Base-by-base conservation (phyloP, 1,284 basidiomycete genomes). In the Naganishia sp. region DNA sequence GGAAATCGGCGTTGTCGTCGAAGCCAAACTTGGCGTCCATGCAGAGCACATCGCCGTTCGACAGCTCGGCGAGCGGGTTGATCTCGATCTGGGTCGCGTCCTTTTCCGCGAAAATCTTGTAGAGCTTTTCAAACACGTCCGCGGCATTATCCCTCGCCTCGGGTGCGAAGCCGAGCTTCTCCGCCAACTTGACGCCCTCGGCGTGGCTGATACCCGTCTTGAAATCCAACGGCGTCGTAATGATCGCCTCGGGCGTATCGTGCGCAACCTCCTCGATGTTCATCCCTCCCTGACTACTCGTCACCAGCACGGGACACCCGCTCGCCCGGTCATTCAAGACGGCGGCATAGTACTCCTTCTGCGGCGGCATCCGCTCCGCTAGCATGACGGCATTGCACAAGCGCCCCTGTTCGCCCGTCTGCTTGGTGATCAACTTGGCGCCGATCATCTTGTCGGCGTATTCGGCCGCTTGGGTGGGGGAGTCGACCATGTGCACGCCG, bases 21-120 rank as follows among this genome's bases (percentile, higher is more conserved):
- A 99, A 99, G 48, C 94, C 94, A 71, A 99, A 92, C 82, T 99
- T 99, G 78, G 96, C 96, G 79, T 99, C 96, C 96, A 99, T 99
- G 84, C 94, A 99, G 64, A 99, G 87, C 60, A 99, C 94, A 72
- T 86, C 86, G 13, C 96, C 96, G 77, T 98, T 94, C 44, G 84
- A 86, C 56, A 94, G 90, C 82, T 98, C 90, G n/a, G 94, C 93
- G 82, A 99, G 83, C 28, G 96, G 96, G 83, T 99, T 99, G 81
- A 99, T 99, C 83, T 99, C 96, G 75, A 99, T 97, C 81, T 99
- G 96, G 6, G 96, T 99, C 6, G 95, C 93, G 79, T 99, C 96
- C 84, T 95, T 98, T 71, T 98, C 94, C 82, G 94, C 95, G 86
- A 97, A 99, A 75, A 99, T 90, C 77, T 87, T 89, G 85, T 97